phyloP scores from a whole-genome alignment of 768 basidiomycete genomes.

The Neoboletus brunneissimus region DNA sequence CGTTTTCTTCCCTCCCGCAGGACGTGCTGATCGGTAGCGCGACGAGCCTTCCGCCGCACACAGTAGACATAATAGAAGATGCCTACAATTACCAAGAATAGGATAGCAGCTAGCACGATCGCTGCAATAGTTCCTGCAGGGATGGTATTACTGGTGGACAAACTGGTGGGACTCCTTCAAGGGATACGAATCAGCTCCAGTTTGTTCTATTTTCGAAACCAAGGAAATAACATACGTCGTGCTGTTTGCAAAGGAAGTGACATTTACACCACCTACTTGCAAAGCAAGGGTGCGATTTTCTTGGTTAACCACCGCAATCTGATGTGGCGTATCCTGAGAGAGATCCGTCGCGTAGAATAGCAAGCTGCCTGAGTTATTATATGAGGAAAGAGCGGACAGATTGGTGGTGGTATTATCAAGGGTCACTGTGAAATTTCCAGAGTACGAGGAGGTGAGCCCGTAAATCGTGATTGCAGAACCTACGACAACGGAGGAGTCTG shows the following conservation, averaged over 20 bases:
- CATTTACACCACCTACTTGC: slow-evolving; percentile 48
- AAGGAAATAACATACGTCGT: slow-evolving; percentile 32
- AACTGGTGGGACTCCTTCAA: slow-evolving; percentile 18
- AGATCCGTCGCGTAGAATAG: slow-evolving; percentile 66
- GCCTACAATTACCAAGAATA: slow-evolving; percentile 47
- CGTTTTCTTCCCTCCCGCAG: neutral
- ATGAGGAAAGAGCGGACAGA: slow-evolving; percentile 53
- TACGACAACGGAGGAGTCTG: slow-evolving; percentile 24
- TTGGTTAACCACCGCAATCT: slow-evolving; percentile 54
- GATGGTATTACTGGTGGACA: slow-evolving; percentile 25
- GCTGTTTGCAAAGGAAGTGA: slow-evolving; percentile 37
- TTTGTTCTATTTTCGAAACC: neutral
- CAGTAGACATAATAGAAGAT: slow-evolving; percentile 45
- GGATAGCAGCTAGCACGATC: slow-evolving; percentile 52
- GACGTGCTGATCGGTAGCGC: slow-evolving; percentile 20
- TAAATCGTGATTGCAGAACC: slow-evolving; percentile 60
- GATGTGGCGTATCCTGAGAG: slow-evolving; percentile 47
- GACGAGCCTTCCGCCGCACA: slow-evolving; percentile 44
- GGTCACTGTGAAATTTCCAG: slow-evolving; percentile 58
- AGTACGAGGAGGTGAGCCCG: slow-evolving; percentile 56
- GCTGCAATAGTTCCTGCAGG: slow-evolving; percentile 65
- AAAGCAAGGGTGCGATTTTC: slow-evolving; percentile 51
- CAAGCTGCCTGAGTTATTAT: slow-evolving; percentile 47
- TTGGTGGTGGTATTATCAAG: slow-evolving; percentile 49
- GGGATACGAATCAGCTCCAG: slow-evolving; percentile 1